Conservation (phyloP, 1,139 yeast species). For the Yamadazyma songkhlaensis region DNA sequence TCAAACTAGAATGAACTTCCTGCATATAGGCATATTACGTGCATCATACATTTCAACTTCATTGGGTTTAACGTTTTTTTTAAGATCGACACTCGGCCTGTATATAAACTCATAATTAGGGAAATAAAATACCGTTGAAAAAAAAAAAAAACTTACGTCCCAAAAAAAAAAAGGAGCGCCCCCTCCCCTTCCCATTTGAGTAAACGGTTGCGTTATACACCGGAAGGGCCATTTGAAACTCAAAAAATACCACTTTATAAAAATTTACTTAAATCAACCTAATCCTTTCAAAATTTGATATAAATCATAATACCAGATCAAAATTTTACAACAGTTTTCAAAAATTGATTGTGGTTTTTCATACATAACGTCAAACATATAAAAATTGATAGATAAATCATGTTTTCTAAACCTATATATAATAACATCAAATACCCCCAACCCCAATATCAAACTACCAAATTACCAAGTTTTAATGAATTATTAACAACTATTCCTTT, state of each 20-base stretch:
- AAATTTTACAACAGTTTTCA: too few relatives aligned
- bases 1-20: neutral
- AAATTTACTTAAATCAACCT: conserved; percentile 1
- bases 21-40: neutral
- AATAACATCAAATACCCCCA: conserved; percentile 15
- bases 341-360: too few relatives aligned
- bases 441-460: conserved; percentile 8
- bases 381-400: too few relatives aligned
- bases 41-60: conserved; percentile 1
- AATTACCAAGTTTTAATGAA: conserved; percentile 38
- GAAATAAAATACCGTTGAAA: too few relatives aligned
- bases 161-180: neutral
- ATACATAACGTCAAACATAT: too few relatives aligned
- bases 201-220: neutral
- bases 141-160: too few relatives aligned
- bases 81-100: too few relatives aligned
- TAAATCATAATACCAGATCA: too few relatives aligned
- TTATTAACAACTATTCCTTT: conserved; percentile 36
- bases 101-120: too few relatives aligned
- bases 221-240: conserved; percentile 1
- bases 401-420: conserved; percentile 17
- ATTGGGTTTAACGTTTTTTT: neutral
- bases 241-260: neutral
- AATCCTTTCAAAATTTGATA: too few relatives aligned
- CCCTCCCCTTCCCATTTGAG: neutral